Base-by-base conservation (phyloP, 2,329 filamentous ascomycete species). In the Cercospora nicotianae region DNA sequence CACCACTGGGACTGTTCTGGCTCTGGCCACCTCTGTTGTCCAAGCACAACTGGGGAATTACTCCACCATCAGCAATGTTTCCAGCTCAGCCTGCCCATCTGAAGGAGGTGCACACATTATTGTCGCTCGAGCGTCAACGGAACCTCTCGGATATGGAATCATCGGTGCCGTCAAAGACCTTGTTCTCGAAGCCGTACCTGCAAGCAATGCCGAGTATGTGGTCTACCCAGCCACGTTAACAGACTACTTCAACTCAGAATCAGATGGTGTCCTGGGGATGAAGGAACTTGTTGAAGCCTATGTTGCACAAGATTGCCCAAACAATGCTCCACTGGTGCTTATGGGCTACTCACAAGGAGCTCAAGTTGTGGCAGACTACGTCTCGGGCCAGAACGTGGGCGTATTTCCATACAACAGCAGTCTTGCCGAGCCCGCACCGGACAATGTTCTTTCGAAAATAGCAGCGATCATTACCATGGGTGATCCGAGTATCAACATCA, bases 291-390 rank as follows among this genome's bases (percentile, higher is more conserved):
- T 70, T 28, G 63, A 67, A 33, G 58, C 55, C 23, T 72, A 66
- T 63, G 30, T 70, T 13, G 57, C 61, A 23, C 61, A 70, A 33
- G 62, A 67, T 28, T 74, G 72, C 48, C 64, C 69, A 13, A 42
- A 42, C 20, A 57, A 64, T 42, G 65, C 62, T 10, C 69, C 69
- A 2, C 57, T 74, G 3, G 68, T 72, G 0, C 31, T 72, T 3
- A 72, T 70, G 66, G 72, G 72, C 13, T 73, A 73, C 53, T 73
- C 71, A 6, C 72, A 74, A 63, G 72, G 72, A n/a, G 70, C 70
- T 4, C 71, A 73, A 48, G 70, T 74, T 20, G 59, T 66, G 1
- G 48, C 63, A 36, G 68, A 74, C 42, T 65, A 67, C 23, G 60
- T 72, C 26, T 66, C 66, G 9, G 71, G 71, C 12, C 71, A 72